Evolutionary conservation across 306 rosid genomes (phyloP).

Genomic region (Cicer cuneatum): DNA sequence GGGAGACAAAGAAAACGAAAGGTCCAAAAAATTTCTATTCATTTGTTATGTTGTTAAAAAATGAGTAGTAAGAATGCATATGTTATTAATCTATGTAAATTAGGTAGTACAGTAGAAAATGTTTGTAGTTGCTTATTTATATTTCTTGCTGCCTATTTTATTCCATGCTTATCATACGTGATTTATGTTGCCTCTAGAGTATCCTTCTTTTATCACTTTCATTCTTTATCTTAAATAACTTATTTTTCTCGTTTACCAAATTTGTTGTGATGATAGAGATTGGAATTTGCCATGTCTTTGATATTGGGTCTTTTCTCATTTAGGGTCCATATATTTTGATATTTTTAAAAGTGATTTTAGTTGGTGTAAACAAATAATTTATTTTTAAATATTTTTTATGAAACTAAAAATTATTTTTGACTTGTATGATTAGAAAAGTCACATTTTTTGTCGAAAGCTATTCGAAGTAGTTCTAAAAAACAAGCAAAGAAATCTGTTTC

Average conservation of each 20-base stretch:
- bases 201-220: constrained; percentile 26
- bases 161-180: constrained; percentile 15
- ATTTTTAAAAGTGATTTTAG: constrained; percentile 5
- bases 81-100: constrained; percentile 5
- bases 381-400: background rate
- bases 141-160: constrained; percentile 30
- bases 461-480: no score
- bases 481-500: background rate
- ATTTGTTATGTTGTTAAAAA: constrained; percentile 22
- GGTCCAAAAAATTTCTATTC: constrained; percentile 6
- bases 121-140: constrained; percentile 14
- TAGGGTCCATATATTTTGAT: background rate
- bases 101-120: background rate
- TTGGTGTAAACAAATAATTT: background rate
- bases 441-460: background rate
- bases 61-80: constrained; percentile 5
- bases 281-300: constrained; percentile 23
- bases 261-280: constrained; percentile 19
- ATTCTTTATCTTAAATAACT: constrained; percentile 32
- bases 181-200: constrained; percentile 8
- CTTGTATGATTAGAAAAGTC: background rate
- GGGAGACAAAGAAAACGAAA: no score
- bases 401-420: background rate
- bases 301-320: background rate
- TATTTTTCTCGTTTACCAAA: constrained; percentile 33